A percentile compares a stretch with the other conserved stretches of the same genome.
Conservation (phyloP, 345 rosid species). For the Populus davidiana region DNA sequence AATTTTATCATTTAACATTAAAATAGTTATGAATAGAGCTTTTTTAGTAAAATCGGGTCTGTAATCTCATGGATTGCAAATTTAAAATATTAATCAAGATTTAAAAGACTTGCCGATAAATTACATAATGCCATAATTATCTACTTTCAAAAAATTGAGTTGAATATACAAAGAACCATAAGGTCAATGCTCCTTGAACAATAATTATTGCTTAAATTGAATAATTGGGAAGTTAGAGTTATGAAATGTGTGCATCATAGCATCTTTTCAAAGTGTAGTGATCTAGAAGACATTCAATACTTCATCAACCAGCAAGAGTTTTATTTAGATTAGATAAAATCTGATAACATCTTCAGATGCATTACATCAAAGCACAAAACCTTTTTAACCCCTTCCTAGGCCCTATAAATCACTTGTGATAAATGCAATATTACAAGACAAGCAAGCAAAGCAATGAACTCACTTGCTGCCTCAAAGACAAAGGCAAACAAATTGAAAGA, state of each 20-base stretch:
- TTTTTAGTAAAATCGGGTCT: too few relatives aligned
- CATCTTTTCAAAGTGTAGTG: background rate
- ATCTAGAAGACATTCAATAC: background rate
- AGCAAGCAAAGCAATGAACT: background rate
- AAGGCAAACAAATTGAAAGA: background rate
- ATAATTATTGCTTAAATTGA: too few relatives aligned
- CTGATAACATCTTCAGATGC: background rate
- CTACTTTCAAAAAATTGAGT: too few relatives aligned
- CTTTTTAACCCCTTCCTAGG: background rate
- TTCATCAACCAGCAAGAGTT: background rate
- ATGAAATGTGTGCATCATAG: background rate
- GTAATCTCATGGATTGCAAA: accelerated
- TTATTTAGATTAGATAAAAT: background rate
- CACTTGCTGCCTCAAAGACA: background rate
- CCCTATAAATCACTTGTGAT: background rate
- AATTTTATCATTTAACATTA: too few relatives aligned
- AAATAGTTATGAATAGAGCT: accelerated
- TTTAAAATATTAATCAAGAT: too few relatives aligned
- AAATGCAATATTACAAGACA: background rate
- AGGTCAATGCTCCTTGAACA: too few relatives aligned
- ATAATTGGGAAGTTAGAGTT: too few relatives aligned
- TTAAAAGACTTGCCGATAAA: accelerated
- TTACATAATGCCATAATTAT: too few relatives aligned
- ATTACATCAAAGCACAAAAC: background rate
- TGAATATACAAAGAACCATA: too few relatives aligned